phyloP scores from a whole-genome alignment of 495 filamentous ascomycete species.

The Penicillium silybi region DNA sequence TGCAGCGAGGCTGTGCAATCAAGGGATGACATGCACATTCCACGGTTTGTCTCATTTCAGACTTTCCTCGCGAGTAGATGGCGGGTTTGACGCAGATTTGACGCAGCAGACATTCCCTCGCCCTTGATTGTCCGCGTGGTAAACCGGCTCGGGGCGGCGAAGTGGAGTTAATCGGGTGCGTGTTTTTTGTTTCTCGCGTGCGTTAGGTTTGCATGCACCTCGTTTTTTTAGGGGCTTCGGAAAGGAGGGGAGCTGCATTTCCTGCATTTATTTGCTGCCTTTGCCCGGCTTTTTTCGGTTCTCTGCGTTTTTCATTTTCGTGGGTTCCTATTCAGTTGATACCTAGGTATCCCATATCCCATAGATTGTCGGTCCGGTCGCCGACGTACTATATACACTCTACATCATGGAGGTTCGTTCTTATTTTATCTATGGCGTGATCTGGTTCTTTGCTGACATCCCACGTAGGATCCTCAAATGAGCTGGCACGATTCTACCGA shows the following conservation, averaged over 20 bases:
- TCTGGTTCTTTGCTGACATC: neutral
- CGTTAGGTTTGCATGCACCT: constrained; percentile 14
- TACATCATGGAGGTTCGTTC: constrained; percentile 21
- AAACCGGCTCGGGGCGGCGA: constrained; percentile 27
- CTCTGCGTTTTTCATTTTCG: neutral
- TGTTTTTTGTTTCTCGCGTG: constrained; percentile 18
- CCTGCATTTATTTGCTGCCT: neutral
- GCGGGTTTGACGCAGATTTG: neutral
- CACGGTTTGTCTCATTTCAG: constrained; percentile 4
- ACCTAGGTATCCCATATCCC: neutral
- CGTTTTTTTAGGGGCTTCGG: neutral
- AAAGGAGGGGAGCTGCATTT: neutral
- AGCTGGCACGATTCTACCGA: constrained; percentile 30
- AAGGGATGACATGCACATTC: constrained; percentile 31
- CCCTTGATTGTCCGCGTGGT: constrained; percentile 19
- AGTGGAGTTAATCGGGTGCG: constrained; percentile 3
- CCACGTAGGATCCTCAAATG: constrained; percentile 9
- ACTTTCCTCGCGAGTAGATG: neutral
- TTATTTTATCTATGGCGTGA: neutral
- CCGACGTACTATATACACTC: neutral
- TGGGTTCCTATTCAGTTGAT: neutral
- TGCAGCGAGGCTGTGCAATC: constrained; percentile 28
- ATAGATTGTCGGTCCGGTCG: neutral
- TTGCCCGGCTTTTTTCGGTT: neutral
- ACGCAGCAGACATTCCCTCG: constrained; percentile 1